Conservation (phyloP, 257 asterid genomes). For the Pogostemon cablin region DNA sequence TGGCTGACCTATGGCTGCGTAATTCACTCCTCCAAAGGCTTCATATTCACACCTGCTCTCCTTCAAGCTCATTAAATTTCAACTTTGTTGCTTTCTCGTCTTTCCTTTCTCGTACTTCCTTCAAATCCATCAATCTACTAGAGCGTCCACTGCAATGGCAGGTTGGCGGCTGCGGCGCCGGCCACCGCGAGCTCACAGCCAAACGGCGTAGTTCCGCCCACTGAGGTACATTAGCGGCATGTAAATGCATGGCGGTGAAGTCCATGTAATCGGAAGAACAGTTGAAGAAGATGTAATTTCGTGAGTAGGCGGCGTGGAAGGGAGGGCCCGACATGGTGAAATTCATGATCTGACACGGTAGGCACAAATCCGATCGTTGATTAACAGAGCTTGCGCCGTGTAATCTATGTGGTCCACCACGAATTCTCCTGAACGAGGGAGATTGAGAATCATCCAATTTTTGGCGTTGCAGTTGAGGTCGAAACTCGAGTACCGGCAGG, state of each 20-base stretch:
- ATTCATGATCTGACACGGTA: conserved; percentile 40
- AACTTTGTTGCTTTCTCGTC: too few species aligned
- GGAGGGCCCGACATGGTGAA: conserved; percentile 46
- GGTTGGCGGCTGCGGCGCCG: too few species aligned
- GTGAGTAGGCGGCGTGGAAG: conserved; percentile 27
- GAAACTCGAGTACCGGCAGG: conserved; percentile 68
- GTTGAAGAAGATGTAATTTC: conserved; percentile 36
- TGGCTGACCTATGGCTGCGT: too few species aligned
- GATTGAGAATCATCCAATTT: conserved; percentile 46
- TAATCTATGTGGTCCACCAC: conserved; percentile 53
- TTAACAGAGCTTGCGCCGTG: conserved; percentile 32
- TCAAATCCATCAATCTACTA: too few species aligned
- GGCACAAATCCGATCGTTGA: conserved; percentile 56
- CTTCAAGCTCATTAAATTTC: too few species aligned
- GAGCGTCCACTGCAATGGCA: too few species aligned
- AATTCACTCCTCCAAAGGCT: too few species aligned
- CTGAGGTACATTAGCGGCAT: too few species aligned
- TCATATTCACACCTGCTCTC: too few species aligned
- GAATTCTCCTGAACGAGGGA: conserved; percentile 63
- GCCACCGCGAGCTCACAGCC: too few species aligned
- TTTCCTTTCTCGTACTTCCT: too few species aligned
- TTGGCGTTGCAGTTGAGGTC: conserved; percentile 58
- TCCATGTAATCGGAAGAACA: conserved; percentile 42
- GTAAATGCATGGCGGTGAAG: neutral
- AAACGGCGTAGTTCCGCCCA: too few species aligned